phyloP scores from a whole-genome alignment of 2,329 filamentous ascomycete species.

The Fusarium staphyleae region DNA sequence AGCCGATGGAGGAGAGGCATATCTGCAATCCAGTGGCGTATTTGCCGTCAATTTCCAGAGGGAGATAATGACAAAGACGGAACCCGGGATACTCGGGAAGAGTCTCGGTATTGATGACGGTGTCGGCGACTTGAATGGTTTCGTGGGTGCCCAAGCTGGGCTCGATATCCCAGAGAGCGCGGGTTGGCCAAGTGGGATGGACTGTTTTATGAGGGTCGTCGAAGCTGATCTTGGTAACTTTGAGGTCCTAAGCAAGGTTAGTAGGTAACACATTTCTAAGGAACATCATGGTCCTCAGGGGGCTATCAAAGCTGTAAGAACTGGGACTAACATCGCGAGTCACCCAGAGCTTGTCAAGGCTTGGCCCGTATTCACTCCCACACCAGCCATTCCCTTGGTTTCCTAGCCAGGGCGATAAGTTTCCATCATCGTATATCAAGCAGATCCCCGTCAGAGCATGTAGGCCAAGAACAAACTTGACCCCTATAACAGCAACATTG shows the following conservation, averaged over 20 bases:
- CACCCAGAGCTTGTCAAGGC: neutral
- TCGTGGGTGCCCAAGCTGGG: neutral
- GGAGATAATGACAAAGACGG: neutral
- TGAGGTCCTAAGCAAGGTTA: neutral
- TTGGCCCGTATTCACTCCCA: neutral
- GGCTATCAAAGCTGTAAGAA: neutral
- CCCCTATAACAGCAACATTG: neutral
- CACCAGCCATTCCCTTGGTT: neutral
- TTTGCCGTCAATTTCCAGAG: neutral
- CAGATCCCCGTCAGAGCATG: neutral
- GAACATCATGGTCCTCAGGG: neutral
- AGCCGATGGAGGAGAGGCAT: neutral
- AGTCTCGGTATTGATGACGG: neutral
- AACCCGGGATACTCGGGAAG: neutral
- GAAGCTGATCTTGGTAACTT: constrained; percentile 4
- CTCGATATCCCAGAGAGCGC: constrained; percentile 6
- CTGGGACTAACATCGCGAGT: neutral
- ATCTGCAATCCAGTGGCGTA: constrained; percentile 1
- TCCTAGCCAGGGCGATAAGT: neutral
- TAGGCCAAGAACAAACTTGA: neutral
- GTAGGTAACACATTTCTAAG: neutral
- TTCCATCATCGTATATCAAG: neutral
- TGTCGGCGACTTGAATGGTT: neutral
- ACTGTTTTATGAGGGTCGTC: neutral
- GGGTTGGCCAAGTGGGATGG: neutral